These are phyloP conservation scores for Glaciozyma martinii DNA, from an alignment of 768 basidiomycete species.

Conservation along the genomic window DNA sequence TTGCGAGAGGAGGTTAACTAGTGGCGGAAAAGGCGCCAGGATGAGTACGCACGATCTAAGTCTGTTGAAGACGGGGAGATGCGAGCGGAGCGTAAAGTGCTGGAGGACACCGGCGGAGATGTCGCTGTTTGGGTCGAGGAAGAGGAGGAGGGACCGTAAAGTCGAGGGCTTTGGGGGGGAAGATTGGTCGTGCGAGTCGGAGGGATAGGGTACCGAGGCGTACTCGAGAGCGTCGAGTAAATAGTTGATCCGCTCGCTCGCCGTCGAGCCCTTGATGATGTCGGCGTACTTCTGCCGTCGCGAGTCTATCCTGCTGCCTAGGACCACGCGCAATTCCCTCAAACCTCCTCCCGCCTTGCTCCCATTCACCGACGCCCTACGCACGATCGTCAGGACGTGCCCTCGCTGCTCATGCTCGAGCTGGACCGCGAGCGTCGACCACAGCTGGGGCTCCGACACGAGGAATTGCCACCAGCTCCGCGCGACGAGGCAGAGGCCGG, in stretches of 20 bases:
- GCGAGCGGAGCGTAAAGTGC: neutral
- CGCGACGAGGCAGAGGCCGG: conserved; percentile 11
- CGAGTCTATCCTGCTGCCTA: no score
- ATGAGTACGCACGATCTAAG: neutral
- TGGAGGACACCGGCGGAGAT: neutral
- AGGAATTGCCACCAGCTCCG: conserved; percentile 10
- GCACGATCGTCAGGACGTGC: neutral
- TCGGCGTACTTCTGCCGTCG: neutral
- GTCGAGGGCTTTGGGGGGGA: neutral
- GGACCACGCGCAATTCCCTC: no score
- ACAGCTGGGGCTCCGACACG: conserved; percentile 18
- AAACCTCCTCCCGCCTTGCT: no score
- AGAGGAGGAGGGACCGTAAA: neutral
- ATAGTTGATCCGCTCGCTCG: neutral
- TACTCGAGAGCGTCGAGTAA: neutral
- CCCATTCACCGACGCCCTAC: neutral
- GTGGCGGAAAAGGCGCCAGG: no score
- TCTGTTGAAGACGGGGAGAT: neutral
- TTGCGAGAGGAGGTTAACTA: neutral
- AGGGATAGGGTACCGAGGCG: neutral
- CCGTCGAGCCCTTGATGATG: neutral
- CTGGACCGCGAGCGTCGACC: neutral
- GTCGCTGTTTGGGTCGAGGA: neutral
- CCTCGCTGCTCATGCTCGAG: neutral
- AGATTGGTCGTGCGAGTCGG: neutral